Evolutionary conservation across 2,329 filamentous ascomycete genomes (phyloP).

Genomic region (Pestalotiopsis sp.): DNA sequence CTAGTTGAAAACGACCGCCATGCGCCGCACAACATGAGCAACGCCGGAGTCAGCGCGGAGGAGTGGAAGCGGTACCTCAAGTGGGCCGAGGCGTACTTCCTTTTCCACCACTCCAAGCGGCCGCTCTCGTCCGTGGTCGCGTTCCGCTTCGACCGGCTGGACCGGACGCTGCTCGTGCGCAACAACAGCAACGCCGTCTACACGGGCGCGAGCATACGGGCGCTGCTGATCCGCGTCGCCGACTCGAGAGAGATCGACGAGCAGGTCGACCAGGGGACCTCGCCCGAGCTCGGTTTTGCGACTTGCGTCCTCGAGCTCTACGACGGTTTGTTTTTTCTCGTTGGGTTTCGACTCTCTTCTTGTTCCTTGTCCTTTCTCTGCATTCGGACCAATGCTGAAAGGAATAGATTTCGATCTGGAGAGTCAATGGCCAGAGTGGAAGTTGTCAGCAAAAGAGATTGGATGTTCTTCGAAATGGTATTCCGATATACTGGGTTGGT

Average conservation of each 20-base stretch:
- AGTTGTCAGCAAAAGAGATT: not conserved
- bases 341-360: not conserved
- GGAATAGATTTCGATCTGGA: not conserved
- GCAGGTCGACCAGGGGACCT: not conserved
- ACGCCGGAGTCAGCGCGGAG: not conserved
- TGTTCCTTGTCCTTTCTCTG: not conserved
- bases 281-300: not conserved
- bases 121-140: not conserved
- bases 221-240: conserved; percentile 4
- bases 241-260: not conserved
- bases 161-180: not conserved
- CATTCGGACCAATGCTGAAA: not conserved
- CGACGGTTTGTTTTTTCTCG: not conserved
- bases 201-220: conserved; percentile 2
- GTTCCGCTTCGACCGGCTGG: not conserved
- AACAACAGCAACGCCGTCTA: conserved; percentile 9
- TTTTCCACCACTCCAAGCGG: not conserved
- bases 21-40: not conserved
- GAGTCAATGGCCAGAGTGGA: not conserved
- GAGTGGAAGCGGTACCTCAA: not conserved
- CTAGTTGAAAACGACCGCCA: not conserved
- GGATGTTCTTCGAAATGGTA: conserved; percentile 4
- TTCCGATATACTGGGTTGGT: conserved; percentile 1
- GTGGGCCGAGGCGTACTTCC: conserved; percentile 1
- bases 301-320: not conserved